Base-by-base conservation (phyloP, 768 basidiomycete genomes). In the Mycena kentingensis region DNA sequence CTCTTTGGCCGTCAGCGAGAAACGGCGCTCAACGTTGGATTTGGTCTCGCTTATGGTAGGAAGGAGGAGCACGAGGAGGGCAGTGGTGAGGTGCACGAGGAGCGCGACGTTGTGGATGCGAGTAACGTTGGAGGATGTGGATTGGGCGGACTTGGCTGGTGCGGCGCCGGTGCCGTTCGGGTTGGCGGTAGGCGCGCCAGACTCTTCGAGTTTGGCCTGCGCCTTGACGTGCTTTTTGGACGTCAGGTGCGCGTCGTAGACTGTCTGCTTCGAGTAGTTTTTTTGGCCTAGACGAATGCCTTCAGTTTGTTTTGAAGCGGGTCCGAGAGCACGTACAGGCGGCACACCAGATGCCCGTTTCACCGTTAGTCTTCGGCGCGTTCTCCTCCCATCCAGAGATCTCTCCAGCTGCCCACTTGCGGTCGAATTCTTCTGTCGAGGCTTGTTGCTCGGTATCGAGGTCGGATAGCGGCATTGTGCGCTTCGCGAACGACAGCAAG, bases 201-300 rank as follows among this genome's bases (percentile, higher is more conserved):
- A 76, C 60, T 63, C 67, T 39, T 81, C 85, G 64, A 88, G 85
- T 59, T 85, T 91, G 7, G 85, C 81, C n/a, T 82, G 78, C 7
- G 93, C 90, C 73, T 98, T 99, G 64, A 91, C 73, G 64, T 99
- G 97, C 67, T 93, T 98, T 75, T 95, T 98, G 19, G 94, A 96
- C 2, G 85, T 93, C 46, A 98, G 70, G 67, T 98, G 97, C 2
- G 94, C 94, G 56, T 97, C 91, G 67, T 94, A 99, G 8, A 99
- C 97, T 0, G 97, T 98, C 69, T 98, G 92, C 69, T 98, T 99
- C 12, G 95, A 83, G 70, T 98, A 98, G 51, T 82, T 76, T 67
- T 95, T 97, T 71, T 98, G 93, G 67, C 95, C 95, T 98, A 63
- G 22, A 26, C 31, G 27, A 5, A 28, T 2, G 11, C 36, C 50